phyloP scores from a whole-genome alignment of 164 flowering plant species.

The Chimonanthus praecox region DNA sequence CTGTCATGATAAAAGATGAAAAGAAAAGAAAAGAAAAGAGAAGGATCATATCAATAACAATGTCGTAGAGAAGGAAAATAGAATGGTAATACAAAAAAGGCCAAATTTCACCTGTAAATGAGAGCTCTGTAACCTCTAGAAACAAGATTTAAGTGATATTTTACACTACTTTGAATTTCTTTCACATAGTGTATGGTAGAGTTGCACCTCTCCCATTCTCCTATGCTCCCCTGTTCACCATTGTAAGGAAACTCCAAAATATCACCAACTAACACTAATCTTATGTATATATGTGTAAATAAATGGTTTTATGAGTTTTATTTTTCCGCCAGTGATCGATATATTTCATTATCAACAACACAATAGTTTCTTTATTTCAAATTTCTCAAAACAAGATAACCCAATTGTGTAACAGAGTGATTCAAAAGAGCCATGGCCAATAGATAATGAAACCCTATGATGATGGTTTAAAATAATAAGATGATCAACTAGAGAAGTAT shows the following conservation, averaged over 20 bases:
- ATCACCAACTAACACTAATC: neutral
- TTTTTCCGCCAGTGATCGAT: too few species aligned
- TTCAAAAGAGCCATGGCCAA: too few species aligned
- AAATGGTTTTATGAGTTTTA: too few species aligned
- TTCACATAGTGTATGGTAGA: constrained; percentile 6
- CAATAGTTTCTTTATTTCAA: too few species aligned
- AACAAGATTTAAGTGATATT: constrained; percentile 21
- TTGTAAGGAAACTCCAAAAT: neutral
- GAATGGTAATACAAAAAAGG: neutral
- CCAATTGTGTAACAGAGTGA: neutral
- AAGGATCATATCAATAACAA: neutral
- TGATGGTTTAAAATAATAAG: neutral
- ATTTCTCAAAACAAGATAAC: neutral
- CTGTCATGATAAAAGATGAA: constrained; percentile 18
- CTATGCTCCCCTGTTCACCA: constrained; percentile 18
- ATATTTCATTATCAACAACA: neutral
- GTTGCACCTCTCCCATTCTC: constrained; percentile 28
- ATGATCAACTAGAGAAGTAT: too few species aligned
- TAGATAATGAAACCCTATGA: neutral
- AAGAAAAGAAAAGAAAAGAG: neutral
- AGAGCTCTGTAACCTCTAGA: constrained; percentile 14
- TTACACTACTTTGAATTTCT: constrained; percentile 14
- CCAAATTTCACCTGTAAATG: constrained; percentile 11
- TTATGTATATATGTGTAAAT: too few species aligned
- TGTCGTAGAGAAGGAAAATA: neutral